Base-by-base conservation (phyloP, 441 rosid species). In the Pelargonium australe region DNA sequence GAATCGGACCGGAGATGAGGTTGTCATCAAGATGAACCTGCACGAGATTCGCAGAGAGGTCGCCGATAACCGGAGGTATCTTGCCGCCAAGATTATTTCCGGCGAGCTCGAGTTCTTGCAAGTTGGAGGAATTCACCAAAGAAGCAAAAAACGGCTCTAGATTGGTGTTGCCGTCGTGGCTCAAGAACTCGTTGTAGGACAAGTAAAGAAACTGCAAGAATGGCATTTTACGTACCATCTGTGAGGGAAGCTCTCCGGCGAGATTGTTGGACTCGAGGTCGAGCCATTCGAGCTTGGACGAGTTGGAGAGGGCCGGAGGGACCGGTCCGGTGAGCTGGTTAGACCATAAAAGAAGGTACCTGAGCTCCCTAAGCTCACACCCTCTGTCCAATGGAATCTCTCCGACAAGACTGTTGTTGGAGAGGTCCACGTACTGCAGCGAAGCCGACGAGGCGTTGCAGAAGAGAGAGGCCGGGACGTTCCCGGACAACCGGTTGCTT, bases 381-480 rank as follows among this genome's bases (percentile, higher is more conserved):
- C 86, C 53, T 82, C 84, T 9, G 90, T 66, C 0, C 89, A 28
- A 77, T 2, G 85, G 85, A 64, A 82, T 82, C 13, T 61, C 65
- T 16, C 85, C 89, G 0, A 19, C 23, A 44, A 86, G 70, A 28
- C 17, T 72, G 79, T 86, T 86, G 25, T 20, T 5, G 41, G 87
- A 83, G 10, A 83, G 65, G 63, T 83, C 91, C 45, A 85, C 28
- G 69, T 71, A 72, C 12, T 6, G 57, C 14, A 49, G 13, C 49
- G 85, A 72, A 23, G 44, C 17, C 61, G 83, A 79, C 11, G 94
- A 81, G 12, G 80, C 82, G 53, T 86, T 86, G 80, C 96, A 85
- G 66, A 91, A 84, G 68, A 93, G 77, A 64, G 79, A 68, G 0
- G 16, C 68, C 11, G 97, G 95, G 57, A 93, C 78, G 41, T 80